A percentile compares a stretch with the other conserved stretches of the same genome.
phyloP scores from a whole-genome alignment of 345 rosid genomes.

The Brassica nigra region DNA sequence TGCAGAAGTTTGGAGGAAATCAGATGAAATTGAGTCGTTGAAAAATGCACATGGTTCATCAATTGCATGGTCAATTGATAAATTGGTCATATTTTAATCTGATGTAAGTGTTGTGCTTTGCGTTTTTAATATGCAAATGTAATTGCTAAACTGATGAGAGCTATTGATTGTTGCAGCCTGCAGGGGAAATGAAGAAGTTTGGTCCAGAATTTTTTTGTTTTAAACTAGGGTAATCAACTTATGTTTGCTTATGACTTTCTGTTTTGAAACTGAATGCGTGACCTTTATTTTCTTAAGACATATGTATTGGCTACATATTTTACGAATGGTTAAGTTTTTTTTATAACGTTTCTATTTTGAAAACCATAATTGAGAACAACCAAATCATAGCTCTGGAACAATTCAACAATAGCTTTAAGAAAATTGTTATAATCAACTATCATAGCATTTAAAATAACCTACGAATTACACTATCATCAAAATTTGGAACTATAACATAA shows the following conservation, averaged over 20 bases:
- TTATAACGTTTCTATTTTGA: background rate
- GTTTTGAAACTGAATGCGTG: background rate
- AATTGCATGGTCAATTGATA: background rate
- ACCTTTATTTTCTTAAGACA: too few relatives aligned
- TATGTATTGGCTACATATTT: too few relatives aligned
- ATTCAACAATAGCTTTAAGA: background rate
- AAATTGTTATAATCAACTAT: background rate
- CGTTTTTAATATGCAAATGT: background rate
- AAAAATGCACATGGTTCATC: background rate
- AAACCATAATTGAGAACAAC: background rate
- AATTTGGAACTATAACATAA: background rate
- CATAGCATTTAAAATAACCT: background rate
- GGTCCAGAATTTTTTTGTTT: too few relatives aligned
- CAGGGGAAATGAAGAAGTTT: too few relatives aligned
- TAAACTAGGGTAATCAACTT: too few relatives aligned
- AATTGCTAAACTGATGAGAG: background rate
- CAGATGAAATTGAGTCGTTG: background rate
- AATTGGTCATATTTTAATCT: background rate
- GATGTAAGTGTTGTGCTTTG: background rate
- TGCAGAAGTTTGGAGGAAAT: background rate
- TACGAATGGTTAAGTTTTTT: background rate
- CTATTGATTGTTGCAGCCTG: too few relatives aligned
- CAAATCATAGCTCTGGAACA: background rate
- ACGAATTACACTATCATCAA: background rate
- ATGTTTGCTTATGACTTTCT: background rate